Base-by-base conservation (phyloP, 768 basidiomycete genomes). In the Cystofilobasidium capitatum region DNA sequence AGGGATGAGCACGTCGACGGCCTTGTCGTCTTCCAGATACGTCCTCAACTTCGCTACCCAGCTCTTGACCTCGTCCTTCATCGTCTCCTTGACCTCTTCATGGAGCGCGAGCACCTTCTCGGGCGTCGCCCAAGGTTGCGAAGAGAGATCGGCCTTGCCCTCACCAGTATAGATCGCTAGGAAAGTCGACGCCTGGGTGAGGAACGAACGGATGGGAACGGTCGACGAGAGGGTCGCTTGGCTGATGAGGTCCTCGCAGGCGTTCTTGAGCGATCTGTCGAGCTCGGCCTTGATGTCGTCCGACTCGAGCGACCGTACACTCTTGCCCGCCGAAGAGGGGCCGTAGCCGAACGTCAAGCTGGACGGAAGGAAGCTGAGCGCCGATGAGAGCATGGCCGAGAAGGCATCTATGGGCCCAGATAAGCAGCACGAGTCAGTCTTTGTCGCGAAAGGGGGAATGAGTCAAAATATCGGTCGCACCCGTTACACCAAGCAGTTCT, bases 231-330 rank as follows among this genome's bases (percentile, higher is more conserved):
- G 78, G 10, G 85, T 81, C 69, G 85, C 86, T 17, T 82, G 77
- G 3, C 81, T 77, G 66, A 98, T 94, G 42, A 91, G 82, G 45
- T 85, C 84, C 78, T 94, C 91, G 78, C 93, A 98, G 0, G 85
- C 86, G 22, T 81, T 80, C 73, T 91, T 89, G 35, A 97, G 83
- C 36, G 87, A 88, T 58, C 86, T 82, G 77, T 97, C 94, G 71
- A 96, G 87, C 68, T 86, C 87, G 62, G 84, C 82, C 79, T 86
- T 86, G 8, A 88, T 86, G 69, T 88, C 87, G 29, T 45, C 40
- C 45, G 26, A 2, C 29, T 29, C 24, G 20, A 13, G 62, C 57
- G 14, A 72, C 35, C 22, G 71, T 10, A 71, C 71, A 26, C 47
- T 49, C 22, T 22, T 65, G 57, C 33, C 69, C 42, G 31, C 33